Conservation (phyloP, 2,329 filamentous ascomycete species). For the Nannizziopsis arthrosporioides region DNA sequence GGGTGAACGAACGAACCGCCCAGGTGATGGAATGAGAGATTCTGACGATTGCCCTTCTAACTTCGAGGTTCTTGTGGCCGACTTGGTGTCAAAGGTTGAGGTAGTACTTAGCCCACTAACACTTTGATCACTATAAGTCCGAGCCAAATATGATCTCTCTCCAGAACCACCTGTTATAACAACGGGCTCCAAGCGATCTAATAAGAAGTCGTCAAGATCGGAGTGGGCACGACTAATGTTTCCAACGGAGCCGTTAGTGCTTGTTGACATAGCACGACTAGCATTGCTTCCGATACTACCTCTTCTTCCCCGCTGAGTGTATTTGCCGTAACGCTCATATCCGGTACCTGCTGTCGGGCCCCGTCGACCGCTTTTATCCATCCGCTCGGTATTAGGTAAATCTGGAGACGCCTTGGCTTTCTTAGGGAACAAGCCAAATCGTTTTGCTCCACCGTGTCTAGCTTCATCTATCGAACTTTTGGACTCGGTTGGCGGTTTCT, state of each 20-base stretch:
- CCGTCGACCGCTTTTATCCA: slow-evolving; percentile 52
- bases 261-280: slow-evolving; percentile 32
- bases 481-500: slow-evolving; percentile 17
- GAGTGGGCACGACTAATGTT: slow-evolving; percentile 32
- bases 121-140: slow-evolving; percentile 33
- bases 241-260: slow-evolving; percentile 29
- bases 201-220: slow-evolving; percentile 39
- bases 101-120: slow-evolving; percentile 25
- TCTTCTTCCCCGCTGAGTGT: slow-evolving; percentile 36
- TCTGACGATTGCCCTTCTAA: slow-evolving; percentile 26
- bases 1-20: slow-evolving; percentile 21
- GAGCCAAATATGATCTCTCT: slow-evolving; percentile 24
- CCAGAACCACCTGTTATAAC: slow-evolving; percentile 38
- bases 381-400: slow-evolving; percentile 40
- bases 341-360: slow-evolving; percentile 87
- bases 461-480: slow-evolving; percentile 25
- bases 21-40: slow-evolving; percentile 23
- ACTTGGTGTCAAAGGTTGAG: slow-evolving; percentile 20
- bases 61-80: slow-evolving; percentile 17
- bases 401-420: slow-evolving; percentile 54
- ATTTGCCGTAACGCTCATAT: slow-evolving; percentile 55
- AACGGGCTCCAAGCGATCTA: slow-evolving; percentile 39
- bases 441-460: slow-evolving; percentile 39
- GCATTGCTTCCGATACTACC: slow-evolving; percentile 32
- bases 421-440: slow-evolving; percentile 68